A percentile compares a stretch with the other conserved stretches of the same genome.
These are phyloP conservation scores for Schizosaccharomyces octosporus DNA, from an alignment of 805 yeast genomes.

Conservation along the genomic window DNA sequence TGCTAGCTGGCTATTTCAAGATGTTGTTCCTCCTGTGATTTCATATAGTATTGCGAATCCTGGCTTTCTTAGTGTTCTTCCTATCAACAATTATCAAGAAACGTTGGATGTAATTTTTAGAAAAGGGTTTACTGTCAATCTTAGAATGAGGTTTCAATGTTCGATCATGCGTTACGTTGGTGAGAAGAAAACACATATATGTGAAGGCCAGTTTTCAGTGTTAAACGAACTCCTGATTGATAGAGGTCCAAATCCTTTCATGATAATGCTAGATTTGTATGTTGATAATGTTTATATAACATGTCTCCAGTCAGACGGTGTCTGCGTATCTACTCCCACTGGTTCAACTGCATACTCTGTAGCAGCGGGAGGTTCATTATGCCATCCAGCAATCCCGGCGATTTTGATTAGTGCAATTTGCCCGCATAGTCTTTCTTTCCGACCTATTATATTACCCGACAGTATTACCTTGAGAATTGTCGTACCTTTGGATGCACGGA, in stretches of 20 bases:
- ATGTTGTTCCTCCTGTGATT: constrained; percentile 73
- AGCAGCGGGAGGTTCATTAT: constrained; percentile 85
- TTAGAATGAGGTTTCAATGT: constrained; percentile 75
- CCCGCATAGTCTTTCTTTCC: constrained; percentile 86
- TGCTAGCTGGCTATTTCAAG: constrained; percentile 36
- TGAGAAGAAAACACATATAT: constrained; percentile 23
- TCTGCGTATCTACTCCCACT: constrained; percentile 39
- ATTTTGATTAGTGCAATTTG: constrained; percentile 86
- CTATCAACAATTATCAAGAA: constrained; percentile 45
- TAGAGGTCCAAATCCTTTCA: constrained; percentile 82
- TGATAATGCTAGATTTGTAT: constrained; percentile 67
- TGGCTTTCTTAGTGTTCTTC: constrained; percentile 60
- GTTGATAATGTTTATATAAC: constrained; percentile 72
- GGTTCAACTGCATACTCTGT: constrained; percentile 86
- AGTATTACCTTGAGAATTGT: constrained; percentile 66
- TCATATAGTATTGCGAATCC: constrained; percentile 64
- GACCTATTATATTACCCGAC: constrained; percentile 82
- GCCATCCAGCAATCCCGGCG: constrained; percentile 84
- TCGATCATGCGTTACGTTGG: constrained; percentile 26
- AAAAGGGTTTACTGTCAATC: constrained; percentile 48
- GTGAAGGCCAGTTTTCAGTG: constrained; percentile 29
- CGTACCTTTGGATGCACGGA: constrained; percentile 53
- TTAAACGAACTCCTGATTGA: constrained; percentile 77
- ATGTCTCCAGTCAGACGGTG: constrained; percentile 60
- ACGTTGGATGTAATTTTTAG: constrained; percentile 33